These are phyloP conservation scores for Plasmodium malariae DNA, from an alignment of 169 alveolate genomes.

Conservation along the genomic window DNA sequence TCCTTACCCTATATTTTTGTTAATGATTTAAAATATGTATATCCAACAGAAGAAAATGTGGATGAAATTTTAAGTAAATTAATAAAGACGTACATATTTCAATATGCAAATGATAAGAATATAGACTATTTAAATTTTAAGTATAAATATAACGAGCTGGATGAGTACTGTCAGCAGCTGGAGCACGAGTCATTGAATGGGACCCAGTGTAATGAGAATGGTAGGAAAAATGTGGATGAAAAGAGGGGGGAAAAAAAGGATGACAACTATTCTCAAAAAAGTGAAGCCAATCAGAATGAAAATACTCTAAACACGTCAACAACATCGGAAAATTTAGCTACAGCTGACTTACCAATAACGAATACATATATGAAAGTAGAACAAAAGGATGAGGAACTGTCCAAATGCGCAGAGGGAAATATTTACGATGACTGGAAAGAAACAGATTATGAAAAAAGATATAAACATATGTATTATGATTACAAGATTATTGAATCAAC, in stretches of 20 bases:
- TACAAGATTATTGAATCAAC: conserved; percentile 48
- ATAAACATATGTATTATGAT: conserved; percentile 48
- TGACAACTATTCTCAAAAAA: too few species aligned
- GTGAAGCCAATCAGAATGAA: too few species aligned
- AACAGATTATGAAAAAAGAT: conserved; percentile 35
- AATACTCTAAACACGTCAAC: too few species aligned
- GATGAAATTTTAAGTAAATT: conserved; percentile 79
- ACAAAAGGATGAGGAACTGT: too few species aligned
- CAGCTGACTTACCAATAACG: too few species aligned
- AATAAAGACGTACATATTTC: conserved; percentile 81
- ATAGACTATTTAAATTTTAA: conserved; percentile 62
- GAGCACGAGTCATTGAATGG: neutral
- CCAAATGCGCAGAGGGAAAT: too few species aligned
- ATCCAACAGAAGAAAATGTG: conserved; percentile 81
- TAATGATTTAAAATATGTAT: conserved; percentile 77
- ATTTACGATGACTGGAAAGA: conserved; percentile 36
- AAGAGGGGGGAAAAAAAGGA: neutral
- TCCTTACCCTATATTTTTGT: conserved; percentile 81
- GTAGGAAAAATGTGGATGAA: neutral
- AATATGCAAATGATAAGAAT: conserved; percentile 77
- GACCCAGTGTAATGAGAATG: neutral
- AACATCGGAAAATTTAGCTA: too few species aligned
- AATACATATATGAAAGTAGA: too few species aligned
- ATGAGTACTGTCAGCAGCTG: conserved; percentile 42
- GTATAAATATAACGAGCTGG: conserved; percentile 54